Conservation (phyloP, 2,329 filamentous ascomycete genomes). For the Aureobasidium pullulans region DNA sequence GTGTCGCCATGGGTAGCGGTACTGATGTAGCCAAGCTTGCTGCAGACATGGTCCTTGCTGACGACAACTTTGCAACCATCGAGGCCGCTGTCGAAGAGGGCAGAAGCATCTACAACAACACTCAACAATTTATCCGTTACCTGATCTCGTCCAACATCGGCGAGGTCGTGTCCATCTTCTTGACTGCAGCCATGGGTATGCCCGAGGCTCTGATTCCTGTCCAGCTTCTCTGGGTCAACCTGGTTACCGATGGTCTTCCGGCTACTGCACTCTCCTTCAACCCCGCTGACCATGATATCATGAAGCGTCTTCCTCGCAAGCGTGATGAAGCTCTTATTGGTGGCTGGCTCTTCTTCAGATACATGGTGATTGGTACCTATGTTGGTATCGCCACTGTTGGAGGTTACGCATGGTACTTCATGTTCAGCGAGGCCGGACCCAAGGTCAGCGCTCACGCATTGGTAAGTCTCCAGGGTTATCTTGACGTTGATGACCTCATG, state of each 20-base stretch:
- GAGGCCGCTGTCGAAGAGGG: conserved; percentile 94
- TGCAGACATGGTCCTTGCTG: conserved; percentile 95
- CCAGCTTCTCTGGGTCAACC: conserved; percentile 96
- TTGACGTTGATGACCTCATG: background rate
- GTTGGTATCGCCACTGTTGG: conserved; percentile 91
- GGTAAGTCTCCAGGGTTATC: conserved; percentile 32
- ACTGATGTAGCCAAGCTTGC: conserved; percentile 96
- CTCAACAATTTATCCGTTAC: conserved; percentile 98
- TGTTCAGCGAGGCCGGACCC: conserved; percentile 85
- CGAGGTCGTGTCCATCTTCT: conserved; percentile 97
- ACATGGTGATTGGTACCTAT: conserved; percentile 92
- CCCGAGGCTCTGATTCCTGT: conserved; percentile 95
- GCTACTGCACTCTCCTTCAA: conserved; percentile 97
- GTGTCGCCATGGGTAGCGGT: conserved; percentile 96
- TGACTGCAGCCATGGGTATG: conserved; percentile 94
- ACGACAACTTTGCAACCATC: conserved; percentile 98
- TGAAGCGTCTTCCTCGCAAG: conserved; percentile 85
- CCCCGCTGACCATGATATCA: conserved; percentile 95
- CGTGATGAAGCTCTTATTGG: conserved; percentile 87
- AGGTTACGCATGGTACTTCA: conserved; percentile 99
- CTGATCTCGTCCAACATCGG: conserved; percentile 99
- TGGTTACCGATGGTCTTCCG: conserved; percentile 93
- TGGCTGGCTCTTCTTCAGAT: conserved; percentile 95
- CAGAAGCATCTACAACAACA: conserved; percentile 98
- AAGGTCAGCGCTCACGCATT: conserved; percentile 88